phyloP scores from a whole-genome alignment of 805 yeast species.

The Saccharomycopsis schoenii region DNA sequence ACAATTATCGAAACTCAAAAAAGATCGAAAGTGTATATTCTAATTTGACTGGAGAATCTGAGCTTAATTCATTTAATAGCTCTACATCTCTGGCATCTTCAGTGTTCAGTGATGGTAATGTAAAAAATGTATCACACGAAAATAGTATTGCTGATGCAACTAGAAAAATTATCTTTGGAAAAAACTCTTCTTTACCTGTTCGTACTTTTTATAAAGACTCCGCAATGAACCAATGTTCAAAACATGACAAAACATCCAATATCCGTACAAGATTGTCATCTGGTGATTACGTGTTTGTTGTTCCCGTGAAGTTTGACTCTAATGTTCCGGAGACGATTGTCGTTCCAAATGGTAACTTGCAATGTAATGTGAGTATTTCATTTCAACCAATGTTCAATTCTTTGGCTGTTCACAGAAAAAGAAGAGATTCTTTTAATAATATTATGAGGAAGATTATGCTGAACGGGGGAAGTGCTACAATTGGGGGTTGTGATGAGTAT shows the following conservation, averaged over 20 bases:
- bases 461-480: background rate
- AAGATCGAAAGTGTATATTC: background rate
- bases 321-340: slow-evolving; percentile 52
- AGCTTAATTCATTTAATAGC: background rate
- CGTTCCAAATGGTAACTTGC: slow-evolving; percentile 40
- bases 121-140: background rate
- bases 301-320: slow-evolving; percentile 54
- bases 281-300: slow-evolving; percentile 59
- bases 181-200: background rate
- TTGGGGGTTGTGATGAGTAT: background rate
- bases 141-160: background rate
- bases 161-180: background rate
- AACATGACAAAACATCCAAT: background rate
- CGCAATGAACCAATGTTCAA: background rate
- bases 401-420: background rate
- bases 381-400: background rate
- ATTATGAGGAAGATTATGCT: slow-evolving; percentile 13
- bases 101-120: background rate
- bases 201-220: background rate
- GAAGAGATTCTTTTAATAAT: slow-evolving; percentile 9
- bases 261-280: slow-evolving; percentile 26
- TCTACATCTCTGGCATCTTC: background rate
- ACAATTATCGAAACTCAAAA: background rate
- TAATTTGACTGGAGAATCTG: background rate
- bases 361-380: slow-evolving; percentile 27